Evolutionary conservation across 2,329 filamentous ascomycete species (phyloP).

Genomic region (Aspergillus cejpii): DNA sequence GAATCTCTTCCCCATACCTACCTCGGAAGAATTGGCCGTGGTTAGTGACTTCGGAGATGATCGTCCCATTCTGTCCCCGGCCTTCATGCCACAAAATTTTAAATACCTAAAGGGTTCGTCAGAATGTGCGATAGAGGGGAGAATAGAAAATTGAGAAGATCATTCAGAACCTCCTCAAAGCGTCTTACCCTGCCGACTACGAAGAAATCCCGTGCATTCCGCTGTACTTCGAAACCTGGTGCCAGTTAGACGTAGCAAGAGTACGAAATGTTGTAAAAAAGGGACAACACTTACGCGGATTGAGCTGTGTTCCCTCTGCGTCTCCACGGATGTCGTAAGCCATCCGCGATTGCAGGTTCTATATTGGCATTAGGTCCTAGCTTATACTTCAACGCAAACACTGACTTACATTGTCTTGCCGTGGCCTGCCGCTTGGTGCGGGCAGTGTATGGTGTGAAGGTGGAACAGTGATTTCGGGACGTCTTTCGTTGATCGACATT

Average conservation of each 20-base stretch:
- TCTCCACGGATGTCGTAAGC: neutral
- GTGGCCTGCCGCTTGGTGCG: too few species aligned
- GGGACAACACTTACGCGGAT: constrained; percentile 15
- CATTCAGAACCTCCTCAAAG: neutral
- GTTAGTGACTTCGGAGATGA: constrained; percentile 9
- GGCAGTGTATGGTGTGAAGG: too few species aligned
- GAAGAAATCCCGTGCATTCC: neutral
- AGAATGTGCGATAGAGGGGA: neutral
- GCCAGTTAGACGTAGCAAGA: neutral
- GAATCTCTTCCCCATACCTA: constrained; percentile 20
- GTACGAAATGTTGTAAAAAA: neutral
- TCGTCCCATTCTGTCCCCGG: constrained; percentile 13
- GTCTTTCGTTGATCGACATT: too few species aligned
- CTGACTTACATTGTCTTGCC: too few species aligned
- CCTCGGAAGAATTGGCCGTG: constrained; percentile 9
- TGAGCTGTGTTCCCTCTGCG: neutral
- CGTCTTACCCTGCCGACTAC: neutral
- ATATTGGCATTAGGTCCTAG: neutral
- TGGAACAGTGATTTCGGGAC: too few species aligned
- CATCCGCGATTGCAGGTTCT: neutral
- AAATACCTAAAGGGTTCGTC: constrained; percentile 21
- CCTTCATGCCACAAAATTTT: constrained; percentile 29
- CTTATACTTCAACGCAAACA: neutral
- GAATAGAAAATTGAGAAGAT: neutral
- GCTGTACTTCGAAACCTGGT: neutral